A percentile compares a stretch with the other conserved stretches of the same genome.
These are phyloP conservation scores for Russula sp. DNA, from an alignment of 768 basidiomycete genomes.

Conservation along the genomic window DNA sequence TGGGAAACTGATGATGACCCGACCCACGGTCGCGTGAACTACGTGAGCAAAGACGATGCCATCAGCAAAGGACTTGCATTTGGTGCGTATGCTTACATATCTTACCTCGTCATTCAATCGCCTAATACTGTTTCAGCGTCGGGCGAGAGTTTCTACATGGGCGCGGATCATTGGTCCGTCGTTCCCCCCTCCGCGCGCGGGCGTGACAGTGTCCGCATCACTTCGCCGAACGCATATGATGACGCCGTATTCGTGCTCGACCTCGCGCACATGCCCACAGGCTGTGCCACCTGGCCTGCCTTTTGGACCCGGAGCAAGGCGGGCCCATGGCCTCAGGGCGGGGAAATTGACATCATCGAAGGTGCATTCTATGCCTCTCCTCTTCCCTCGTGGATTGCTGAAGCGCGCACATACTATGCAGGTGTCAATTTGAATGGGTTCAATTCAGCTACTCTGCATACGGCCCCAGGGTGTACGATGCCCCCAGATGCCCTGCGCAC, in stretches of 20 bases:
- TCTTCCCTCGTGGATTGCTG: neutral
- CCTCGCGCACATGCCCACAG: constrained; percentile 53
- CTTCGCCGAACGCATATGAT: constrained; percentile 38
- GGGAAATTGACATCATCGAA: constrained; percentile 59
- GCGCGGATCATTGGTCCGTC: constrained; percentile 40
- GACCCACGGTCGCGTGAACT: constrained; percentile 58
- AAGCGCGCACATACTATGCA: neutral
- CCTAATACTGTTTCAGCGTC: constrained; percentile 29
- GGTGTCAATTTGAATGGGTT: constrained; percentile 44
- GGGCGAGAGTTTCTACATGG: constrained; percentile 47
- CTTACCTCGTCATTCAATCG: neutral
- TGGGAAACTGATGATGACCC: constrained; percentile 50
- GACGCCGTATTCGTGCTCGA: constrained; percentile 49
- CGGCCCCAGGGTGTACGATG: constrained; percentile 45
- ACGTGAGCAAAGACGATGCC: constrained; percentile 42
- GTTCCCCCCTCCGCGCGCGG: constrained; percentile 41
- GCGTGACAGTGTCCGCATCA: constrained; percentile 51
- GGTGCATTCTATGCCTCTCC: constrained; percentile 30
- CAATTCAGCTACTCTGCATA: constrained; percentile 53
- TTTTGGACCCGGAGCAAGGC: constrained; percentile 49
- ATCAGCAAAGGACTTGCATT: constrained; percentile 39
- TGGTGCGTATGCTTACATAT: constrained; percentile 32
- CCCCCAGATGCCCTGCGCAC: constrained; percentile 23
- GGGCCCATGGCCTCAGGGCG: constrained; percentile 54
- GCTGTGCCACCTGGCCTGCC: constrained; percentile 58